Conservation (phyloP, 2,329 filamentous ascomycete species). For the Karstenula rhodostoma region DNA sequence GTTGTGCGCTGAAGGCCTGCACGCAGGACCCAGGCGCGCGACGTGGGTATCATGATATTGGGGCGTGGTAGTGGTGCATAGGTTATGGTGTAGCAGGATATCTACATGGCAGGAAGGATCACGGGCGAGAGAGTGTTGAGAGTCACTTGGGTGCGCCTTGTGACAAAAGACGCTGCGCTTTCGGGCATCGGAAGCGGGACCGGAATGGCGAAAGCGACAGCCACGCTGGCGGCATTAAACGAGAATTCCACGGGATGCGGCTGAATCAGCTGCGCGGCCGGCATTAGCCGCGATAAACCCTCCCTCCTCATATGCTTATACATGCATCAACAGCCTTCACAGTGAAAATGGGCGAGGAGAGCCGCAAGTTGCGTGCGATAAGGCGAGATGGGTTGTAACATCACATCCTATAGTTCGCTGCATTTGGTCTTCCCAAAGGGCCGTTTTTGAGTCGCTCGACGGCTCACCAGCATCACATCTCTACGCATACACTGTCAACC, state of each 20-base stretch:
- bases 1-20: slow-evolving; percentile 36
- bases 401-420: too few species aligned
- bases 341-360: not conserved
- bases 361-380: not conserved
- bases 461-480: not conserved
- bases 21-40: slow-evolving; percentile 36
- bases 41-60: slow-evolving; percentile 39
- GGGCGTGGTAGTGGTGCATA: slow-evolving; percentile 23
- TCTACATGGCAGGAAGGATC: slow-evolving; percentile 6
- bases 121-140: slow-evolving; percentile 10
- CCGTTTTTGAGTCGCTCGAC: too few species aligned
- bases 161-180: slow-evolving; percentile 26
- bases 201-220: slow-evolving; percentile 16
- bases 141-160: slow-evolving; percentile 25
- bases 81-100: slow-evolving; percentile 1
- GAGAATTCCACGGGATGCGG: not conserved
- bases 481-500: too few species aligned
- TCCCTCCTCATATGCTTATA: too few species aligned
- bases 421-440: too few species aligned
- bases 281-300: not conserved
- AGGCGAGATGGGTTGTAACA: too few species aligned
- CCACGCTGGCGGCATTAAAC: not conserved
- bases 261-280: not conserved
- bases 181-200: slow-evolving; percentile 35
- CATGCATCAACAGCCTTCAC: not conserved